phyloP scores from a whole-genome alignment of 805 yeast species.

The Candida ponderosae region DNA sequence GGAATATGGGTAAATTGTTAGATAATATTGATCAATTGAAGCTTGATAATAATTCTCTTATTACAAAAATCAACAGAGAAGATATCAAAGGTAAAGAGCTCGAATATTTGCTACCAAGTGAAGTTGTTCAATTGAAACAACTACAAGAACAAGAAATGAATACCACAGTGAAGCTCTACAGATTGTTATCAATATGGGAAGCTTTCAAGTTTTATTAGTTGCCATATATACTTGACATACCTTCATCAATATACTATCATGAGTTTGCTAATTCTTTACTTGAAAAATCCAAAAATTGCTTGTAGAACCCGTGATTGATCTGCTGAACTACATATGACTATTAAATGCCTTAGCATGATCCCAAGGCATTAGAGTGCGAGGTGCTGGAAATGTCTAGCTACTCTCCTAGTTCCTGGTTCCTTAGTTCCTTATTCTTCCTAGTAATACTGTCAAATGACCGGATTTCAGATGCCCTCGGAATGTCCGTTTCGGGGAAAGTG shows the following conservation, averaged over 20 bases:
- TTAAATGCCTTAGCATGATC: too few relatives aligned
- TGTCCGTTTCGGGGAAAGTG: not conserved
- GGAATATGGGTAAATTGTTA: constrained; percentile 38
- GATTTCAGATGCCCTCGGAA: not conserved
- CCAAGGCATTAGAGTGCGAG: too few relatives aligned
- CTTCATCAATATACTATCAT: too few relatives aligned
- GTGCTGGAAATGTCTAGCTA: too few relatives aligned
- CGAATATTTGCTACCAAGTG: constrained; percentile 66
- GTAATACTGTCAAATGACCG: too few relatives aligned
- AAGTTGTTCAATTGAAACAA: constrained; percentile 59
- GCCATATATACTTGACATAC: not conserved
- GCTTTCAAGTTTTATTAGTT: constrained; percentile 34
- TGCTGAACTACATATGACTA: too few relatives aligned
- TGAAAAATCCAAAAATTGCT: too few relatives aligned
- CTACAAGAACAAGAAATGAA: constrained; percentile 51
- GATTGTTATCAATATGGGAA: constrained; percentile 52
- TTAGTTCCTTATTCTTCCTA: too few relatives aligned
- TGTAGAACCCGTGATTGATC: too few relatives aligned
- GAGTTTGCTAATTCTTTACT: too few relatives aligned
- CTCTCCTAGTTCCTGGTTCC: too few relatives aligned
- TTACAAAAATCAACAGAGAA: constrained; percentile 79
- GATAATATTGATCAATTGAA: constrained; percentile 50
- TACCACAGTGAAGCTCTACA: constrained; percentile 43
- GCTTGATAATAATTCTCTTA: constrained; percentile 52
- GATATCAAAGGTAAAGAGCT: constrained; percentile 83